Evolutionary conservation across 2,329 filamentous ascomycete species (phyloP), one percentile per base, ranked within the genome.

Genomic region (Diaporthe sp.): DNA sequence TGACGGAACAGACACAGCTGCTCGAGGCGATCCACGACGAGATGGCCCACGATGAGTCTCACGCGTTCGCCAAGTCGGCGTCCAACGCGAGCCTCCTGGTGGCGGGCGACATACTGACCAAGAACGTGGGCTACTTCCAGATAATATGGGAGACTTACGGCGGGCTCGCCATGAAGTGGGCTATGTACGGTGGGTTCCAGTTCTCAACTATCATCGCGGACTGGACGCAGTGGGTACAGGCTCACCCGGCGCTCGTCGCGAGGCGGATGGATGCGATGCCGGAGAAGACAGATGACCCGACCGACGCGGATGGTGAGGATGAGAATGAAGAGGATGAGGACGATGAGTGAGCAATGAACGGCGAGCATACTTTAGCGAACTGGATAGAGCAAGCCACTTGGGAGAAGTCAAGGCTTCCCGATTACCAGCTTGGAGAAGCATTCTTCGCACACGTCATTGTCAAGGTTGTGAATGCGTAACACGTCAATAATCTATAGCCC

Each of bases 61-160:
- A 94, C 77, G 88, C 92, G 3, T 95, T 97, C 83, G 91, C 92
- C 31, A 92, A 90, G 80, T 92, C 94, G 0, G 95, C 93, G 76
- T 97, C 95, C 79, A 92, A 90, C 1, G 92, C 93, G 0, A 93
- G 92, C 80, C 84, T 95, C 71, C 88, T 94, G 65, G 84, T 95
- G 2, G 92, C 90, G 7, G 92, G 91, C 68, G 87, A 91, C 46
- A 83, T 95, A 76, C 88, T 92, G 76, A 86, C 86, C 2, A 84
- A 86, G 3, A 88, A 92, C 72, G 68, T 72, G 31, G 62, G 62
- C 55, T 5, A 17, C 10, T 77, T 77, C 58, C 73, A 75, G 46
- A 6, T 31, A 4, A 57, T 77, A n/a, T 89, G 88, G 81, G 85
- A 84, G 5, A 86, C 85, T 71, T 85, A 93, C 31, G 85, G 87